These are phyloP conservation scores for Cupressus sempervirens DNA, from an alignment of 75 land plant species.

Conservation along the genomic window DNA sequence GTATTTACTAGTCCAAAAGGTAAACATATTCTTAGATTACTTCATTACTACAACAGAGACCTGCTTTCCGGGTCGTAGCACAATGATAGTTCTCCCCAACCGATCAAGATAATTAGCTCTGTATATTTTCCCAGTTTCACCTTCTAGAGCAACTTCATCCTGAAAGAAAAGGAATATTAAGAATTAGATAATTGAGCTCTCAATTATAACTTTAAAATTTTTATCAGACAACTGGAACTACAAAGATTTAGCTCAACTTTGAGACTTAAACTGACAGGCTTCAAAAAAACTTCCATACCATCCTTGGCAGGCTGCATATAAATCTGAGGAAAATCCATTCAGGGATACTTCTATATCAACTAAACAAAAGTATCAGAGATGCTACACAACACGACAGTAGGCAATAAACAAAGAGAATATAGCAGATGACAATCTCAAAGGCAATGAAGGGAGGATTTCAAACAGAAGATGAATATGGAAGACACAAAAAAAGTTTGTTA, in stretches of 20 bases:
- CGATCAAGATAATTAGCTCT: slow-evolving; percentile 27
- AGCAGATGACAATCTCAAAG: not conserved
- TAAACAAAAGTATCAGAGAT: not conserved
- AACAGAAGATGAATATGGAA: not conserved
- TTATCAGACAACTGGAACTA: not conserved
- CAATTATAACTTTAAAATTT: not conserved
- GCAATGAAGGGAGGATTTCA: not conserved
- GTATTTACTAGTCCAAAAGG: not conserved
- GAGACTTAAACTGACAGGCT: not conserved
- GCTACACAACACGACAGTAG: not conserved
- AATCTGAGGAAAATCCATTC: not conserved
- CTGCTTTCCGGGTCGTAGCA: slow-evolving; percentile 84
- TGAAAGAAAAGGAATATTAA: slow-evolving; percentile 5
- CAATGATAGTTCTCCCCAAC: slow-evolving; percentile 25
- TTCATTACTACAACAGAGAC: slow-evolving; percentile 25
- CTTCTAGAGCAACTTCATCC: slow-evolving; percentile 27
- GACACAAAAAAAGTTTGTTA: not conserved
- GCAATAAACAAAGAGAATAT: not conserved
- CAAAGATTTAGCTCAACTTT: not conserved
- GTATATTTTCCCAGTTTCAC: slow-evolving; percentile 31
- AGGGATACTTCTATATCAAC: not conserved
- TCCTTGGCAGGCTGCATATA: not conserved
- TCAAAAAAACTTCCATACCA: not conserved
- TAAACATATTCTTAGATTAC: not conserved
- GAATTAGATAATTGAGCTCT: not conserved